Percentiles rank a stretch among this genome's conserved stretches.
These are phyloP conservation scores for Pseudomicrostroma phylloplanum DNA, from an alignment of 1,284 basidiomycete genomes.

Conservation along the genomic window DNA sequence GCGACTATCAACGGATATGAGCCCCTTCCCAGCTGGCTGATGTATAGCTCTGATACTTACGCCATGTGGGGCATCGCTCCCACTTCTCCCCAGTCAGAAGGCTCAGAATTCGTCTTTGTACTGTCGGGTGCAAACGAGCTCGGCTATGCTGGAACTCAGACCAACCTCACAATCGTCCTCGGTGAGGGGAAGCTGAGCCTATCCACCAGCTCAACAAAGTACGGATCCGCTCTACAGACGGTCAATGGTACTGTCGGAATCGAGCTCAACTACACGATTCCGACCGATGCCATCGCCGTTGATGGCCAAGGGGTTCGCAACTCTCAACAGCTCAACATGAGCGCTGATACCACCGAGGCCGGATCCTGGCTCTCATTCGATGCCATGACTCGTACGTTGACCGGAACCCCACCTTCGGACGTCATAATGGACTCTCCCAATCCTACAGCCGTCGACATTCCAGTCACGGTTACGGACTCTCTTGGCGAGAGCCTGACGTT, in stretches of 20 bases:
- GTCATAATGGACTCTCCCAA: slow-evolving; percentile 24
- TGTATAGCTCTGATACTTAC: slow-evolving; percentile 62
- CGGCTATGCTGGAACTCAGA: slow-evolving; percentile 35
- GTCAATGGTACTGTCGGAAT: slow-evolving; percentile 60
- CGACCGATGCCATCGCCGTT: slow-evolving; percentile 57
- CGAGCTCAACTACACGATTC: slow-evolving; percentile 45
- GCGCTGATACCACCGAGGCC: slow-evolving; percentile 54
- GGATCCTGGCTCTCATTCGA: slow-evolving; percentile 64
- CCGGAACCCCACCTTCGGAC: slow-evolving; percentile 59
- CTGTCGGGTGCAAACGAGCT: slow-evolving; percentile 38
- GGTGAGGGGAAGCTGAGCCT: slow-evolving; percentile 21
- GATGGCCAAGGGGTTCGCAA: slow-evolving; percentile 55
- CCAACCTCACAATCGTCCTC: slow-evolving; percentile 33
- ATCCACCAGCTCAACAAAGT: slow-evolving; percentile 12
- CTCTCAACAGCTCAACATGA: slow-evolving; percentile 36
- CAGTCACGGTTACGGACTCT: slow-evolving; percentile 58
- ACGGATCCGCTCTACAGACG: slow-evolving; percentile 23
- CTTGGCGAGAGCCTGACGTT: slow-evolving; percentile 54
- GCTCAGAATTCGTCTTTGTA: slow-evolving; percentile 31
- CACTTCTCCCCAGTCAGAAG: slow-evolving; percentile 30
- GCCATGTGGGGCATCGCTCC: slow-evolving; percentile 78
- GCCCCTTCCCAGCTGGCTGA: slow-evolving; percentile 68
- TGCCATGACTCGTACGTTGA: slow-evolving; percentile 57
- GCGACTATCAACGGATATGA: slow-evolving; percentile 64
- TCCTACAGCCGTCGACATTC: slow-evolving; percentile 53